Conservation (phyloP, 495 filamentous ascomycete genomes). For the Letharia columbiana region DNA sequence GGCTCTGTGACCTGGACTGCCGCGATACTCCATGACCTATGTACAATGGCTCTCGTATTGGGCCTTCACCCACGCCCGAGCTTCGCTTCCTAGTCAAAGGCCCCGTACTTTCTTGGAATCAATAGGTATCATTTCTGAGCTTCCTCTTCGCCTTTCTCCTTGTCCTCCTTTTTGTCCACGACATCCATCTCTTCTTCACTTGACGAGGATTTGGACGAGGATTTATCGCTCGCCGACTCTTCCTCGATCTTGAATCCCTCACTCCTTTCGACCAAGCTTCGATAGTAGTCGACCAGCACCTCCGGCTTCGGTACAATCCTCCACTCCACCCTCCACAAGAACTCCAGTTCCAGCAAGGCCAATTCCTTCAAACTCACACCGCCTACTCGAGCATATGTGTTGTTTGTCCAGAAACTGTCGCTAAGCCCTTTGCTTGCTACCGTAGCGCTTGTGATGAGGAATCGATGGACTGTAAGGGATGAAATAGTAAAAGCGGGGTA, state of each 20-base stretch:
- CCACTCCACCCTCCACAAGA: slow-evolving; percentile 86
- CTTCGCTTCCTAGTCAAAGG: neutral
- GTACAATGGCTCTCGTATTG: neutral
- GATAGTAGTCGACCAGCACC: slow-evolving; percentile 85
- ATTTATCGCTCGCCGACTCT: slow-evolving; percentile 10
- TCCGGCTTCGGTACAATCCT: slow-evolving; percentile 93
- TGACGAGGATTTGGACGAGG: slow-evolving; percentile 1
- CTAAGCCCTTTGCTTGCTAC: slow-evolving; percentile 94
- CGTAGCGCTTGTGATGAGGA: slow-evolving; percentile 89
- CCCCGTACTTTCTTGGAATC: neutral
- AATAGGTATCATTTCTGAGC: neutral
- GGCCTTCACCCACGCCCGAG: neutral
- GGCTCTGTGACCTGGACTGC: neutral
- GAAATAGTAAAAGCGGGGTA: slow-evolving; percentile 93
- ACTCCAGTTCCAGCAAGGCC: slow-evolving; percentile 89
- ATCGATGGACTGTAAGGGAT: slow-evolving; percentile 91
- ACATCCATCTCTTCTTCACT: slow-evolving; percentile 15
- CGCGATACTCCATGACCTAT: neutral
- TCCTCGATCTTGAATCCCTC: slow-evolving; percentile 50
- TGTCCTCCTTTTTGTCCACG: slow-evolving; percentile 5
- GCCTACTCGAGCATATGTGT: slow-evolving; percentile 86
- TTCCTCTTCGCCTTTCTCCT: slow-evolving; percentile 8
- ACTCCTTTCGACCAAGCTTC: slow-evolving; percentile 66
- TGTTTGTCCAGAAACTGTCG: slow-evolving; percentile 96
- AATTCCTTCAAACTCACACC: slow-evolving; percentile 83